Evolutionary conservation across 2,329 filamentous ascomycete genomes (phyloP).

Genomic region (Penicillium nordicum): DNA sequence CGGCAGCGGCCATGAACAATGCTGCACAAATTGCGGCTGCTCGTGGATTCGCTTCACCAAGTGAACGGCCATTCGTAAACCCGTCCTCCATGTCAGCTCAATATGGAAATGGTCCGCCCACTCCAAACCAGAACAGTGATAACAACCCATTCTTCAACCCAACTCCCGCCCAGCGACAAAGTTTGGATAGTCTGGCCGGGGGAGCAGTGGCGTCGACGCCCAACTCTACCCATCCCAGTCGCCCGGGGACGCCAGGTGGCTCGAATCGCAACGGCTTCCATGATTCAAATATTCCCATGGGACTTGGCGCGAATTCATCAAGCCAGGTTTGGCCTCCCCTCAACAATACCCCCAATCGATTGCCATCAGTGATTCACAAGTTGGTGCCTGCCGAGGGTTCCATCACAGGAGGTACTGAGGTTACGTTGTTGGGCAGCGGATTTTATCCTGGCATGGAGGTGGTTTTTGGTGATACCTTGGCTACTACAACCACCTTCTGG

Average conservation of each 20-base stretch:
- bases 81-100: constrained; percentile 42
- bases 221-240: constrained; percentile 68
- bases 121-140: constrained; percentile 61
- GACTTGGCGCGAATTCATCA: constrained; percentile 44
- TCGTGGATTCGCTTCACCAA: constrained; percentile 35
- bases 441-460: constrained; percentile 79
- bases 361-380: constrained; percentile 69
- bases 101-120: constrained; percentile 61
- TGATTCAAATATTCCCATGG: constrained; percentile 30
- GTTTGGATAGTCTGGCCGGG: constrained; percentile 62
- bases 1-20: constrained; percentile 40
- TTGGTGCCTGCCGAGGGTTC: constrained; percentile 80
- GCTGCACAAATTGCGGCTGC: constrained; percentile 43
- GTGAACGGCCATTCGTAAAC: constrained; percentile 48
- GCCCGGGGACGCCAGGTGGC: constrained; percentile 66
- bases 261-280: constrained; percentile 45
- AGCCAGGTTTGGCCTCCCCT: constrained; percentile 54
- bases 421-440: constrained; percentile 75
- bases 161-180: constrained; percentile 55
- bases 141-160: constrained; percentile 57
- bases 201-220: constrained; percentile 69
- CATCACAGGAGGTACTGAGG: constrained; percentile 78
- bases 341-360: constrained; percentile 50
- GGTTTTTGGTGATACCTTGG: constrained; percentile 71
- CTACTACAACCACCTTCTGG: constrained; percentile 75